Evolutionary conservation across 495 filamentous ascomycete species (phyloP), one percentile per base, ranked within the genome.

Genomic region (Acidiella bohemica): DNA sequence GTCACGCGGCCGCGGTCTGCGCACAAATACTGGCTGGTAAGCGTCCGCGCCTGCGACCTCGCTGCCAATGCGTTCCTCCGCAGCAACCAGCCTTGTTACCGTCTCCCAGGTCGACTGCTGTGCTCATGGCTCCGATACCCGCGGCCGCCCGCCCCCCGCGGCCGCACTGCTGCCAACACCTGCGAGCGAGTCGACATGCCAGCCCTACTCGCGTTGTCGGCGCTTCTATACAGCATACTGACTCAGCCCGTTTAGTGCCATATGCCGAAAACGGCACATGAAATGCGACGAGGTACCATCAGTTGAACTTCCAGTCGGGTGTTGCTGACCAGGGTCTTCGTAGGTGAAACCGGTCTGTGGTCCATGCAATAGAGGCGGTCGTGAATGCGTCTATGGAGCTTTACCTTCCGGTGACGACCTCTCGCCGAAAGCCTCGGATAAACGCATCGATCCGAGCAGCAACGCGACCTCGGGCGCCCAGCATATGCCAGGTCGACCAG

Each of bases 1-100:
- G 33, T 29, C 42, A 2, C 47, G 47, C 5, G 47, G 47, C 4
- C 43, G 41, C 3, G 47, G 47, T 14, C 34, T 51, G 7, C 30
- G 47, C 8, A 47, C 43, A 17, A 51, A 36, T n/a, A 51, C 47
- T 9, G 47, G 43, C 22, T 51, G 47, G 43, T 46, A 25, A 39
- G 47, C n/a, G n/a, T n/a, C n/a, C n/a, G n/a, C n/a, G n/a, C n/a
- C n/a, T n/a, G n/a, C n/a, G n/a, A n/a, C n/a, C n/a, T n/a, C n/a
- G n/a, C n/a, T n/a, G n/a, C n/a, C n/a, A n/a, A n/a, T n/a, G n/a
- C n/a, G n/a, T n/a, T n/a, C n/a, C n/a, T n/a, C n/a, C n/a, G n/a
- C n/a, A n/a, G n/a, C n/a, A n/a, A n/a, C n/a, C n/a, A n/a, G n/a
- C n/a, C n/a, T n/a, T n/a, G n/a, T n/a, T n/a, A n/a, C n/a, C n/a